These are phyloP conservation scores for Cladosporium velox DNA, from an alignment of 2,329 filamentous ascomycete genomes.

Conservation along the genomic window DNA sequence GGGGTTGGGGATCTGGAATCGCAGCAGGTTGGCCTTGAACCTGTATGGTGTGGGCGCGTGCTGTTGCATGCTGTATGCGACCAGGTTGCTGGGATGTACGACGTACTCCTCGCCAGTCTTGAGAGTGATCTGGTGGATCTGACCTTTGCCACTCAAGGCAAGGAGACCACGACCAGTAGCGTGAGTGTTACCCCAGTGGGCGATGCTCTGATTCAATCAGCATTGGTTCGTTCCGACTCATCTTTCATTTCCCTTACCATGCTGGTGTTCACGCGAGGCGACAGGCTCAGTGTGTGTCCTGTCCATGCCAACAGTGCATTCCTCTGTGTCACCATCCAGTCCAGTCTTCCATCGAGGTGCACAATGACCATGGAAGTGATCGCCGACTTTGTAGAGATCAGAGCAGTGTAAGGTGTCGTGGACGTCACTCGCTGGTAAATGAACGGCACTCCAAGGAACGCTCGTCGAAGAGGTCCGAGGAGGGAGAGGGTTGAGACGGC, in stretches of 20 bases:
- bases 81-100: conserved; percentile 83
- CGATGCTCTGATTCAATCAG: conserved; percentile 60
- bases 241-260: conserved; percentile 52
- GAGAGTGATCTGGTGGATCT: conserved; percentile 83
- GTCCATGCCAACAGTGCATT: conserved; percentile 95
- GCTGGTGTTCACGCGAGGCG: conserved; percentile 71
- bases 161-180: conserved; percentile 85
- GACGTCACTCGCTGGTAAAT: conserved; percentile 89
- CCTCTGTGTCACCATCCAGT: conserved; percentile 91
- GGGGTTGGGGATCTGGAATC: conserved; percentile 74
- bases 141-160: conserved; percentile 80
- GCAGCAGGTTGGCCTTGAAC: conserved; percentile 73
- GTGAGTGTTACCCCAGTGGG: conserved; percentile 89
- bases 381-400: conserved; percentile 85
- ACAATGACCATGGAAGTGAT: conserved; percentile 85
- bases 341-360: conserved; percentile 86
- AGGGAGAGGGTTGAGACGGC: conserved; percentile 86
- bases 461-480: conserved; percentile 79
- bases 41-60: conserved; percentile 80
- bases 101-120: conserved; percentile 85
- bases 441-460: conserved; percentile 83
- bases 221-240: conserved; percentile 1
- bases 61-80: conserved; percentile 81
- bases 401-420: conserved; percentile 80
- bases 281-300: conserved; percentile 77